phyloP scores from a whole-genome alignment of 441 rosid species.

The Gossypium schwendimanii region DNA sequence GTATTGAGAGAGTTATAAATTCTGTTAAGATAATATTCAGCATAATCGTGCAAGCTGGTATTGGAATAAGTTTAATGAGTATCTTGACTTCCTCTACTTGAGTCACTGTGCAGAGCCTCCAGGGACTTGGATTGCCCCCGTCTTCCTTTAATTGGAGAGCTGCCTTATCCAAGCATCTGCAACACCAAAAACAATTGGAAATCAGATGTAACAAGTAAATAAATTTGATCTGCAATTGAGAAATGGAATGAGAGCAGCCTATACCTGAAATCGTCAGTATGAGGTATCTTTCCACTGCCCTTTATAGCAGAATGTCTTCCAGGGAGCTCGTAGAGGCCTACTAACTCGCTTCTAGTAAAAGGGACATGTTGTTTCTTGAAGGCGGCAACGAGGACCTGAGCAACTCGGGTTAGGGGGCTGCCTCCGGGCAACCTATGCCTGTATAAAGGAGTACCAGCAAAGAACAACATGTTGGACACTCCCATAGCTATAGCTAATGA shows the following conservation, averaged over 20 bases:
- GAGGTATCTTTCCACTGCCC: slow-evolving; percentile 80
- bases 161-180: slow-evolving; percentile 89
- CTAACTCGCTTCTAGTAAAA: slow-evolving; percentile 59
- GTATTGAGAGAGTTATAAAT: slow-evolving; percentile 82
- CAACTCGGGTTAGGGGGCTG: slow-evolving; percentile 85
- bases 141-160: slow-evolving; percentile 82
- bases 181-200: not conserved
- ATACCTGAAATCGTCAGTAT: slow-evolving; percentile 64
- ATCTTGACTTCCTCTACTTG: slow-evolving; percentile 97
- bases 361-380: slow-evolving; percentile 51
- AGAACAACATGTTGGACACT: slow-evolving; percentile 67
- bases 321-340: slow-evolving; percentile 73
- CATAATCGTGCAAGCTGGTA: slow-evolving; percentile 75
- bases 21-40: slow-evolving; percentile 60
- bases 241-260: slow-evolving; percentile 1
- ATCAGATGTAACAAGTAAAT: not conserved
- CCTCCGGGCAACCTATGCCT: slow-evolving; percentile 95
- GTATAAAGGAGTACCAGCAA: slow-evolving; percentile 78
- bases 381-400: slow-evolving; percentile 79
- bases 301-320: slow-evolving; percentile 70
- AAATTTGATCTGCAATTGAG: not conserved
- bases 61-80: slow-evolving; percentile 63
- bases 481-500: slow-evolving; percentile 85
- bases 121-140: slow-evolving; percentile 55
- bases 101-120: slow-evolving; percentile 90